Conservation (phyloP, 495 filamentous ascomycete genomes). For the Darksidea phi region DNA sequence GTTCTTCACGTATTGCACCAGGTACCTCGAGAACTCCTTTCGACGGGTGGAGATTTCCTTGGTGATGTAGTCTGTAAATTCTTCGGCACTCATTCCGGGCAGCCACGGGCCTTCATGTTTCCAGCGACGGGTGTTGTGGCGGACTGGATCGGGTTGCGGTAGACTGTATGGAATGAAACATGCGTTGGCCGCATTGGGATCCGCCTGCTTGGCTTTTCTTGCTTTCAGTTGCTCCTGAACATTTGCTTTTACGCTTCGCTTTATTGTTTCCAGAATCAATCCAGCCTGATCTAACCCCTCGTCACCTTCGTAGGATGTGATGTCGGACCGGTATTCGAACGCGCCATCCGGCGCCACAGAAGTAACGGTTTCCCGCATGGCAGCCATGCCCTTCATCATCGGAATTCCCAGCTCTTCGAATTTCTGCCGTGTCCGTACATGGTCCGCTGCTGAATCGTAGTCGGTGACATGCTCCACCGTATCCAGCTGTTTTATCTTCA, state of each 20-base stretch:
- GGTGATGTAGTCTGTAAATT: conserved; percentile 67
- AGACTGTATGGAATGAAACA: not conserved
- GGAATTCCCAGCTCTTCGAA: conserved; percentile 79
- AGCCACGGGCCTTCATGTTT: conserved; percentile 82
- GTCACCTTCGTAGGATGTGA: conserved; percentile 43
- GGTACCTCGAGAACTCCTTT: conserved; percentile 49
- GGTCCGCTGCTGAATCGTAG: conserved; percentile 79
- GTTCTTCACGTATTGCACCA: conserved; percentile 50
- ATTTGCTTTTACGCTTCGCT: conserved; percentile 44
- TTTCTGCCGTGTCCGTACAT: conserved; percentile 77
- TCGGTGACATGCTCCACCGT: conserved; percentile 90
- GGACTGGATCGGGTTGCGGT: not conserved
- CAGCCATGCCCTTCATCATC: conserved; percentile 50
- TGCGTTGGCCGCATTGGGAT: not conserved
- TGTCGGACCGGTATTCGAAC: conserved; percentile 58
- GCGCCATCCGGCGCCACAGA: conserved; percentile 42
- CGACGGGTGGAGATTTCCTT: conserved; percentile 55
- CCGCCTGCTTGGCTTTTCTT: not conserved
- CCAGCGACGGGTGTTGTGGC: conserved; percentile 49
- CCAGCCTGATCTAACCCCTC: conserved; percentile 28
- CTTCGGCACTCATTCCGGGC: conserved; percentile 66
- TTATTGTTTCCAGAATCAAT: conserved; percentile 59
- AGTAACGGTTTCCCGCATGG: conserved; percentile 24
- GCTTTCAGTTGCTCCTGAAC: not conserved
- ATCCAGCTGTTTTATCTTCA: conserved; percentile 73